phyloP scores from a whole-genome alignment of 2,329 filamentous ascomycete genomes.

The Thelonectria blattea region DNA sequence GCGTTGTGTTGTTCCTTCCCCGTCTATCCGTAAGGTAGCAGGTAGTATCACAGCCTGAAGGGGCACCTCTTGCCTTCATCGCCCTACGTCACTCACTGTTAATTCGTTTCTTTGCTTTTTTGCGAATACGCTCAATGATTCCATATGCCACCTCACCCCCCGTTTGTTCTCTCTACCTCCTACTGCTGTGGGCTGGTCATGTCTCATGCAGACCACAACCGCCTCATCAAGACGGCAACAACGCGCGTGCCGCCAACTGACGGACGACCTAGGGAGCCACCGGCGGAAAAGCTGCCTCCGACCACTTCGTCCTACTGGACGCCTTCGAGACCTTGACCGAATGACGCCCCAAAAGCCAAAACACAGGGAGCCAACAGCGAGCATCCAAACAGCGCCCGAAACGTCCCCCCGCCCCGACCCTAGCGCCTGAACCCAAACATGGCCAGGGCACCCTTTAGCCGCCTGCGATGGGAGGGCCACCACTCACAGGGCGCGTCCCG shows the following conservation, averaged over 20 bases:
- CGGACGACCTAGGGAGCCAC: not conserved
- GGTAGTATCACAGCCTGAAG: not conserved
- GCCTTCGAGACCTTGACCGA: not conserved
- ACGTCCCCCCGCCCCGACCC: conserved; percentile 22
- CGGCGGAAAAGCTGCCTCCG: conserved; percentile 1
- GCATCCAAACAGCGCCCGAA: conserved; percentile 18
- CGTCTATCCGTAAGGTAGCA: no score
- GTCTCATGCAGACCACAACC: not conserved
- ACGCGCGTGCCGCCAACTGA: conserved; percentile 3
- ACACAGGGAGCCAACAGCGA: conserved; percentile 11
- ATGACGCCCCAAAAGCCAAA: conserved; percentile 10
- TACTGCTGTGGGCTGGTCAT: not conserved
- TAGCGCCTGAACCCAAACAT: conserved; percentile 13
- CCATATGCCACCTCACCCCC: not conserved
- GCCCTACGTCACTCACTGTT: not conserved
- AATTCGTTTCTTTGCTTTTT: not conserved
- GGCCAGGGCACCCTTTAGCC: conserved; percentile 16
- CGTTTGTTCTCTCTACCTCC: not conserved
- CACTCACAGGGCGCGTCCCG: conserved; percentile 5
- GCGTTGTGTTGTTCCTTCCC: no score
- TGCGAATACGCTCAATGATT: no score
- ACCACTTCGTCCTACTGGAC: not conserved
- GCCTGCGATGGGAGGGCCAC: conserved; percentile 4
- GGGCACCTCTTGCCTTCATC: not conserved
- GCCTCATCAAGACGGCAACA: conserved; percentile 6